Percentiles rank a stretch among this genome's conserved stretches.
phyloP scores from a whole-genome alignment of 2,329 filamentous ascomycete species.

The Pseudogymnoascus sp. region DNA sequence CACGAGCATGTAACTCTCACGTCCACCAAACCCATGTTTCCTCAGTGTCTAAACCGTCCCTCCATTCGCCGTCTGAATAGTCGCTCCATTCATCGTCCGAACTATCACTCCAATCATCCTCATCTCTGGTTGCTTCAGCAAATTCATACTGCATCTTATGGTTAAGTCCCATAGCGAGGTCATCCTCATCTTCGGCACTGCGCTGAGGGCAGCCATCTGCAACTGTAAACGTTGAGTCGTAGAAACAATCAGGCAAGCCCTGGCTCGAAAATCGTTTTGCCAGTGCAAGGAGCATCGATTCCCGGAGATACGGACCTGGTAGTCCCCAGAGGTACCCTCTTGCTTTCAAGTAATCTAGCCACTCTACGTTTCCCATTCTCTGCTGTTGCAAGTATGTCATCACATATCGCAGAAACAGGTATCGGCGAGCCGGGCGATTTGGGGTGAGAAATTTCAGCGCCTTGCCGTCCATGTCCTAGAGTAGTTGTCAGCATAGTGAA shows the following conservation, averaged over 20 bases:
- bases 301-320: constrained; percentile 12
- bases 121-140: not conserved
- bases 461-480: constrained; percentile 11
- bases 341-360: not conserved
- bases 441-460: constrained; percentile 10
- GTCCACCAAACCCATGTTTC: no score
- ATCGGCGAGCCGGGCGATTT: constrained; percentile 12
- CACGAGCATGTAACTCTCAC: no score
- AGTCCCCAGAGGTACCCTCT: constrained; percentile 8
- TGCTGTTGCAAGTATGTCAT: constrained; percentile 8
- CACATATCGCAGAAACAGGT: constrained; percentile 11
- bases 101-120: not conserved
- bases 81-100: not conserved
- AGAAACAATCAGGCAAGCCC: constrained; percentile 10
- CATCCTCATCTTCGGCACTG: constrained; percentile 12
- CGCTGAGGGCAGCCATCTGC: constrained; percentile 11
- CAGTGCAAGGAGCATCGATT: constrained; percentile 10
- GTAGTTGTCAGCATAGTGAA: constrained; percentile 3
- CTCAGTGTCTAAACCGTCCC: no score
- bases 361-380: constrained; percentile 9
- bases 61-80: no score
- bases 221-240: constrained; percentile 12
- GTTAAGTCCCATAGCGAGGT: constrained; percentile 12
- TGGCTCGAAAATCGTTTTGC: constrained; percentile 10
- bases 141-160: constrained; percentile 10